Base-by-base conservation (phyloP, 768 basidiomycete genomes). In the Tricholoma flavovirens region DNA sequence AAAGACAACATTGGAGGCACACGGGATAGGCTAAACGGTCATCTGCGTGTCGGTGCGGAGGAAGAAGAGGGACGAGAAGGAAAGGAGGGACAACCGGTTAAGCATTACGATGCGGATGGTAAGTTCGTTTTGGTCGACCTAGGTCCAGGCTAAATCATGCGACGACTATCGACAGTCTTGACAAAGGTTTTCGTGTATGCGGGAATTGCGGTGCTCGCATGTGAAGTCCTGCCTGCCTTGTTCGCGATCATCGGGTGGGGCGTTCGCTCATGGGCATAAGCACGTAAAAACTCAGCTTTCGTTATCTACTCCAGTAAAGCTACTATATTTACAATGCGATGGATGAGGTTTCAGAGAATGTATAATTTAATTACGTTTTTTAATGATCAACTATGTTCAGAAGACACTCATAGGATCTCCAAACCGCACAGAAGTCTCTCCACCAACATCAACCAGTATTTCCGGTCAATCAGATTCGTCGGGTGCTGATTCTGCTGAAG, bases 101-200 rank as follows among this genome's bases (percentile, higher is more conserved):
- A 84, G 56, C 90, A 89, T 71, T 91, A 92, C 62, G 92, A 93
- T 71, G 90, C 88, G 11, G 90, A 90, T 70, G 91, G 91, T 90
- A 55, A 59, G 83, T 74, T n/a, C n/a, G 55, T 42, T 52, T 65
- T 33, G 60, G 30, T 40, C 32, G 14, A 32, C 12, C 7, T 14
- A 14, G 15, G 14, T 15, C 30, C 30, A 7, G 11, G 22, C 9
- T 40, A 26, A 42, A 12, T 17, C 9, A 43, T n/a, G n/a, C n/a
- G 6, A 1, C 7, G 7, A n/a, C 33, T 60, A 19, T 55, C 24
- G n/a, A 22, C 49, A 93, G 92, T 94, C 7, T 70, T 94, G 59
- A 94, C 93, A 24, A 95, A 94, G 73, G 84, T 94, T 11, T 83
- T 92, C 43, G 93, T 95, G 4, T 96, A 98, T 67, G 78, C 81